A percentile compares a stretch with the other conserved stretches of the same genome.
Conservation (phyloP, 148 eudicot genomes). For the Vaccinium macrocarpon region DNA sequence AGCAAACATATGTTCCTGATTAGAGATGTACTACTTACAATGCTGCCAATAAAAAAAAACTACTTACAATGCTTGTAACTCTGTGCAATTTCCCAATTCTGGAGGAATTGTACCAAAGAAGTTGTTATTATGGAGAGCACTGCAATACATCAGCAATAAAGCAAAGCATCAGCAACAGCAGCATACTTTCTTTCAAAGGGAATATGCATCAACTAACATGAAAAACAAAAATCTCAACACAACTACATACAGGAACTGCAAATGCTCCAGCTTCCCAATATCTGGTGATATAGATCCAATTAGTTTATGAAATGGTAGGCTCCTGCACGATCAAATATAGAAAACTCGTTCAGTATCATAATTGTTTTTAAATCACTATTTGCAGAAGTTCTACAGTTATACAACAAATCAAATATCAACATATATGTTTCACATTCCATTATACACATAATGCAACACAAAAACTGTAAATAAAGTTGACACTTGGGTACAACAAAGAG, state of each 20-base stretch:
- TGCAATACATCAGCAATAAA: slow-evolving; percentile 32
- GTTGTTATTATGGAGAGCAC: slow-evolving; percentile 86
- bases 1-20: neutral
- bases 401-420: neutral
- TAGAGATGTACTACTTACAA: slow-evolving; percentile 54
- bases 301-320: slow-evolving; percentile 84
- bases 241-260: slow-evolving; percentile 78
- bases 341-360: neutral
- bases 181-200: neutral
- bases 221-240: slow-evolving; percentile 15
- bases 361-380: neutral
- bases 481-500: neutral
- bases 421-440: neutral
- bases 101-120: slow-evolving; percentile 89
- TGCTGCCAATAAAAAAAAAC: slow-evolving; percentile 20
- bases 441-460: neutral
- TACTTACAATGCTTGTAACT: slow-evolving; percentile 84
- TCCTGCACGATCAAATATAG: slow-evolving; percentile 42
- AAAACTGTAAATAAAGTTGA: neutral
- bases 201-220: slow-evolving; percentile 14
- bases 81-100: slow-evolving; percentile 84
- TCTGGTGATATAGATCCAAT: slow-evolving; percentile 89
- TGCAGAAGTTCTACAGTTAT: neutral
- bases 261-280: slow-evolving; percentile 81
- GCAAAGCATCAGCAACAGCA: slow-evolving; percentile 13